Evolutionary conservation across 345 rosid genomes (phyloP), one percentile per base, ranked within the genome.

Genomic region (Camelina hispida): DNA sequence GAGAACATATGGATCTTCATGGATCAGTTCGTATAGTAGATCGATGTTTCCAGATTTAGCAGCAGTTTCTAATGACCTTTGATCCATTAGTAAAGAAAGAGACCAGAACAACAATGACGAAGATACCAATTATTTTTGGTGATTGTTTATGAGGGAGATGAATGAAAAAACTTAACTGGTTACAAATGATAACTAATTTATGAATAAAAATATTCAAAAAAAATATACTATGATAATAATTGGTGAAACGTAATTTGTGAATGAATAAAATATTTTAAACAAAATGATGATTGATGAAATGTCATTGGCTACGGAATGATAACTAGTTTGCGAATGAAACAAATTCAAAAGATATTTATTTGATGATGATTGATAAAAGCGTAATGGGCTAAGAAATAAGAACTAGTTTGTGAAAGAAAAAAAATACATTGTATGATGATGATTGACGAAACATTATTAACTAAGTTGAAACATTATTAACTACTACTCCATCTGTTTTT

Each of bases 21-120:
- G 32, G 43, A 77, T 79, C 2, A 68, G 18, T 40, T 61, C 70
- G 32, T 84, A 80, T 28, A 81, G 46, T 1, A 42, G 58, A 56
- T 58, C 61, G 16, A 75, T 62, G 62, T 80, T 48, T 69, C 82
- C 81, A n/a, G 50, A 55, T 12, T 54, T 32, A 40, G 74, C 51
- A 35, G 76, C 60, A 13, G 74, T 52, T 7, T 57, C 42, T 17
- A 20, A 40, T 67, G 76, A 54, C 28, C 67, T 64, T 42, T 64
- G 68, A 47, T 57, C 62, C 72, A 64, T 70, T 68, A 14, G 5
- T 9, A 30, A 30, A 30, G 34, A 42, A 25, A 30, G 13, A 42
- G 4, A 8, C n/a, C 11, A 20, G 2, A 47, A 69, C 18, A 23
- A 47, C 38, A 50, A 53, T 4, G 1, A 22, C 22, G 22, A 22